Conservation (phyloP, 306 rosid species). For the Vigna radiata region DNA sequence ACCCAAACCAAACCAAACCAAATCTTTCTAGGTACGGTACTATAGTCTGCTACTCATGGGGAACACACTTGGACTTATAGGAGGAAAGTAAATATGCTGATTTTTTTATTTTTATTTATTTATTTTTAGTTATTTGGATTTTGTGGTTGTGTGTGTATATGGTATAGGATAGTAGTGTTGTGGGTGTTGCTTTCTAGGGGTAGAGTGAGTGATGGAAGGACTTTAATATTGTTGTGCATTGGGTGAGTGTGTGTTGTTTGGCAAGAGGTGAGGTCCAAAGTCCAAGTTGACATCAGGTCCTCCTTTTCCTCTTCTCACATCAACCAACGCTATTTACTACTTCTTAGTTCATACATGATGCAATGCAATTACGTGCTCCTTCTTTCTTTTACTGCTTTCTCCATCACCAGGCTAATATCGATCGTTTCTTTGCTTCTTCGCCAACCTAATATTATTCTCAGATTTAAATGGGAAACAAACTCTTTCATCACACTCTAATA, state of each 20-base stretch:
- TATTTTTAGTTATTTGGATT: slow-evolving; percentile 30
- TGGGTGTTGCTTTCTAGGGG: slow-evolving; percentile 45
- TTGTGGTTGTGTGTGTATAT: background rate
- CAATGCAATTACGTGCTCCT: slow-evolving; percentile 39
- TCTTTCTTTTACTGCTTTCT: slow-evolving; percentile 19
- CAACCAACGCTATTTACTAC: slow-evolving; percentile 29
- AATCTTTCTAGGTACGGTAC: slow-evolving; percentile 48
- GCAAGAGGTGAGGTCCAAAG: slow-evolving; percentile 38
- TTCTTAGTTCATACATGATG: slow-evolving; percentile 1
- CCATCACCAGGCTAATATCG: slow-evolving; percentile 4
- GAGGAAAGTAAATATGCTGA: background rate
- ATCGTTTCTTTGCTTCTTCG: background rate
- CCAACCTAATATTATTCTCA: slow-evolving; percentile 15
- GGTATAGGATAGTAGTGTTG: background rate
- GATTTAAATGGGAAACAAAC: slow-evolving; percentile 19
- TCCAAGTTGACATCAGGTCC: slow-evolving; percentile 48
- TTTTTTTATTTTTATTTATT: background rate
- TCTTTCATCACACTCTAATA: background rate
- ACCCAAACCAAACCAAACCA: slow-evolving; percentile 26
- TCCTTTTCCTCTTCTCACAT: slow-evolving; percentile 44
- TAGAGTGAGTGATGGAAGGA: slow-evolving; percentile 40
- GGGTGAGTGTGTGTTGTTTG: slow-evolving; percentile 31
- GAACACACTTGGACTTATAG: slow-evolving; percentile 40
- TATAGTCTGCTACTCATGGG: slow-evolving; percentile 47
- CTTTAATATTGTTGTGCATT: slow-evolving; percentile 34